phyloP scores from a whole-genome alignment of 768 basidiomycete genomes.

The Xerocomellus amylosporus region DNA sequence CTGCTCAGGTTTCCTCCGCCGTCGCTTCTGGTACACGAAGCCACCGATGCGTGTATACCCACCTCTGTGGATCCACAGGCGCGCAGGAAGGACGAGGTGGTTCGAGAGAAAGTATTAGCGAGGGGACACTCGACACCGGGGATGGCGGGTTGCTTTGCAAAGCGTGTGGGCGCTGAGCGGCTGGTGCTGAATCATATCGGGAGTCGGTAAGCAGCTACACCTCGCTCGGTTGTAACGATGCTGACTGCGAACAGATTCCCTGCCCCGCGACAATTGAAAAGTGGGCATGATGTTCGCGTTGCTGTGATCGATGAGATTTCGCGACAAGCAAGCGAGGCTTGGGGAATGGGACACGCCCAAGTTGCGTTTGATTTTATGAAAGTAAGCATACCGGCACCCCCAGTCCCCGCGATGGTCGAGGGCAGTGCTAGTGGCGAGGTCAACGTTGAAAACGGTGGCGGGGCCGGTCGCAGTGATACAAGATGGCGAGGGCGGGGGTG shows the following conservation, averaged over 20 bases:
- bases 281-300: constrained; percentile 32
- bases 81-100: constrained; percentile 40
- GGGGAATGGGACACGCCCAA: constrained; percentile 46
- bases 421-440: background rate
- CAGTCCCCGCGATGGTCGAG: background rate
- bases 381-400: constrained; percentile 36
- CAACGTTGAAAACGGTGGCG: background rate
- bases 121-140: constrained; percentile 77
- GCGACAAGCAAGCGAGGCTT: constrained; percentile 58
- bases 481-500: background rate
- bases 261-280: constrained; percentile 39
- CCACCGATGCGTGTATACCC: constrained; percentile 74
- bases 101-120: constrained; percentile 50
- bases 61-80: constrained; percentile 47
- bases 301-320: constrained; percentile 60
- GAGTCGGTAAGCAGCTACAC: constrained; percentile 44
- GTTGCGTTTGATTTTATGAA: constrained; percentile 61
- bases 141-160: constrained; percentile 78
- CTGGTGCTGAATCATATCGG: constrained; percentile 81
- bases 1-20: constrained; percentile 49
- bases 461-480: background rate
- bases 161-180: constrained; percentile 51
- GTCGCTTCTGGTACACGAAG: constrained; percentile 82
- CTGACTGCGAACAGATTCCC: constrained; percentile 44
- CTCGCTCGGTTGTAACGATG: background rate